These are phyloP conservation scores for Gillenia trifoliata DNA, from an alignment of 306 rosid genomes.

Conservation along the genomic window DNA sequence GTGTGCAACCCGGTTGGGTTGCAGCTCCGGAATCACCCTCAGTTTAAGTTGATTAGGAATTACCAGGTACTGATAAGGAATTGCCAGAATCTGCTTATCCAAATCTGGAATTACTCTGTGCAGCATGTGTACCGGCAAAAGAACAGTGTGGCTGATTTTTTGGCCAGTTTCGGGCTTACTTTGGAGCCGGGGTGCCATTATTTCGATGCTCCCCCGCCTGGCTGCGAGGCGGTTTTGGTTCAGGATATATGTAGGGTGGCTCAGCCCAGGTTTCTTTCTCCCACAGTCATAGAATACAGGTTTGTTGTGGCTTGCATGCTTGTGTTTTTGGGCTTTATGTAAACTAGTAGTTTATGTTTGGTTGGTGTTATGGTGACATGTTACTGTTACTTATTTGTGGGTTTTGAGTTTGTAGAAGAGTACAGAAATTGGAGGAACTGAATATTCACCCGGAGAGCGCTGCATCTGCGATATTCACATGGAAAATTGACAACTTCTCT, in stretches of 20 bases:
- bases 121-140: background rate
- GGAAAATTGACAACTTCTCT: conserved; percentile 6
- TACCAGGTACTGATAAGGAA: background rate
- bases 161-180: background rate
- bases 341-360: background rate
- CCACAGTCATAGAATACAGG: background rate
- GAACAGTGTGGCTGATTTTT: conserved; percentile 5
- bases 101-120: background rate
- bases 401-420: background rate
- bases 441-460: background rate
- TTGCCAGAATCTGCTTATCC: background rate
- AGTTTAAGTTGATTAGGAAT: background rate
- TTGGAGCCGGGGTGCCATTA: background rate
- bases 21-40: background rate
- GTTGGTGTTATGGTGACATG: background rate
- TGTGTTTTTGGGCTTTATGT: background rate
- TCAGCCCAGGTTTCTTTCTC: background rate
- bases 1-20: background rate
- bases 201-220: background rate
- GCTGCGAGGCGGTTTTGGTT: background rate
- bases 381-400: background rate
- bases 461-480: background rate
- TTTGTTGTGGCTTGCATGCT: background rate
- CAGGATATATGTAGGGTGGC: background rate
- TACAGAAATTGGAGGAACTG: background rate